These are phyloP conservation scores for Adansonia grandidieri DNA, from an alignment of 441 rosid genomes.

Conservation along the genomic window DNA sequence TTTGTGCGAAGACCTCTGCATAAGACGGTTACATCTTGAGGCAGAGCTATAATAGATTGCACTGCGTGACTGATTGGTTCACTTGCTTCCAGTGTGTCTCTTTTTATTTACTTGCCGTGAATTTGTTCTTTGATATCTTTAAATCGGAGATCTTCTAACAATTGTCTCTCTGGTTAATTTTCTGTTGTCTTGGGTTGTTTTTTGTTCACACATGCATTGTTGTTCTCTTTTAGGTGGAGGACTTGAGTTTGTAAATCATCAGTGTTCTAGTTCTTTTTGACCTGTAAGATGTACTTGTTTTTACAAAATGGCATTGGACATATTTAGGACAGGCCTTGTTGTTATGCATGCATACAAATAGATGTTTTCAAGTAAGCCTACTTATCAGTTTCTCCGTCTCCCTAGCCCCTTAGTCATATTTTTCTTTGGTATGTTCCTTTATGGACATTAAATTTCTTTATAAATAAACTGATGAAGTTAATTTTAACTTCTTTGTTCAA, in stretches of 20 bases:
- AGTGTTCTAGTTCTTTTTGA: conserved; percentile 16
- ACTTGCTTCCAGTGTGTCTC: not conserved
- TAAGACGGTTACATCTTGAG: conserved; percentile 2
- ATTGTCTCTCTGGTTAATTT: not conserved
- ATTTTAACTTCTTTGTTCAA: conserved; percentile 3
- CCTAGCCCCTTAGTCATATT: conserved; percentile 4
- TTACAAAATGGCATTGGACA: conserved; percentile 3
- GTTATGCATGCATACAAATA: not conserved
- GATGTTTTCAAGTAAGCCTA: not conserved
- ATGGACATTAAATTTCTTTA: conserved; percentile 4
- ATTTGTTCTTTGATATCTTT: conserved; percentile 9
- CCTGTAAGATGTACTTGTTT: not conserved
- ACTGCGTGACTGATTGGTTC: not conserved
- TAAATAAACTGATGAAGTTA: not conserved
- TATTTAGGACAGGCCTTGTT: conserved; percentile 9
- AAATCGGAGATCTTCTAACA: conserved; percentile 2
- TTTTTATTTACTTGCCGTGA: not conserved
- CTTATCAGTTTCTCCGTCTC: not conserved
- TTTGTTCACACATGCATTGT: not conserved
- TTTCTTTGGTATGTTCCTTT: not conserved
- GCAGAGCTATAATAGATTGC: not conserved
- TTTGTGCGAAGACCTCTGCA: not conserved
- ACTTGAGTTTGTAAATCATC: not conserved
- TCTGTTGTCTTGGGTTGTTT: conserved; percentile 2
- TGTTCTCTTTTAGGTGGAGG: not conserved